Base-by-base conservation (phyloP, 2,329 filamentous ascomycete species). In the Erysiphe pulchra region DNA sequence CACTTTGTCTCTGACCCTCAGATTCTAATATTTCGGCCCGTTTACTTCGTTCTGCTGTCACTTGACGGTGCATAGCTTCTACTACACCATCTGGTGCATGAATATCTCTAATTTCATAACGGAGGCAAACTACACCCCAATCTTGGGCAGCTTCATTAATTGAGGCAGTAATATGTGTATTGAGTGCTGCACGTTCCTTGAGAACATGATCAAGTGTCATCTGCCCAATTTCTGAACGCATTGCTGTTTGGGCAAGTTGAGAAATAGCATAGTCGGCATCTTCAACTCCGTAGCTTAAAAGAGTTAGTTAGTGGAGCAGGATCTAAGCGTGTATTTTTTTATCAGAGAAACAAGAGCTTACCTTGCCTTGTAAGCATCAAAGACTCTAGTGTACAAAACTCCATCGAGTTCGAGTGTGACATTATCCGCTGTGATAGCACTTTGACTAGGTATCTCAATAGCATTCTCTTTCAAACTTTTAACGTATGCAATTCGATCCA, bases 211-310 rank as follows among this genome's bases (percentile, higher is more conserved):
- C 90, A 55, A 98, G 80, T 0, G 84, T 82, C 49, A 98, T 71
- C 62, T 95, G 90, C 52, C 90, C 90, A 56, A 98, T 98, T 63
- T 98, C 90, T 57, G 81, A 92, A 56, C 90, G 84, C 90, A 98
- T 98, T 0, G 90, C 95, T 11, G 90, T 98, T 65, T 98, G 90
- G 14, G 90, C 90, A 42, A 98, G 77, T 60, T 98, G 90, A 9
- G 83, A 90, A 60, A 98, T 95, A 62, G 90, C 90, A 62, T 98
- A 98, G 61, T 98, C 90, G 50, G 90, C 87, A 59, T 98, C 90
- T 64, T 98, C 90, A 31, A 98, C 90, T 34, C 90, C 90, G 60
- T 98, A 98, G 63, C 85, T 93, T 51, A 49, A 42, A 28, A 28
- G 9, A 28, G 28, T 42, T 42, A 30, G 40, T 14, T 24, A 24